These are phyloP conservation scores for Candida fluviatilis DNA, from an alignment of 805 yeast species.

Conservation along the genomic window DNA sequence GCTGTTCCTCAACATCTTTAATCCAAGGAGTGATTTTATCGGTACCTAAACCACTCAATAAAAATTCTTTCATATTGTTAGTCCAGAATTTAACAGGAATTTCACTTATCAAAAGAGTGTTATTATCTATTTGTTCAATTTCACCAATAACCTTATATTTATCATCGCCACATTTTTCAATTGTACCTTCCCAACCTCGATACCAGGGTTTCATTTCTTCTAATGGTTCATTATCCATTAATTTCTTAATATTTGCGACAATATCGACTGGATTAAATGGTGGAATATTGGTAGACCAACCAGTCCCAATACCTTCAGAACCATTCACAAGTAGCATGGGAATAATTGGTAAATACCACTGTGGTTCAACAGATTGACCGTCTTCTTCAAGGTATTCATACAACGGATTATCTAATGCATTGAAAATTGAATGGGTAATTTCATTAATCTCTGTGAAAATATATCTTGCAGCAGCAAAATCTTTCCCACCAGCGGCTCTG, in stretches of 20 bases:
- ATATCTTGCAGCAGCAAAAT: slow-evolving; percentile 97
- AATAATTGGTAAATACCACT: slow-evolving; percentile 89
- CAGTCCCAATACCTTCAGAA: slow-evolving; percentile 97
- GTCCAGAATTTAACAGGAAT: slow-evolving; percentile 94
- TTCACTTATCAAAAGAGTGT: slow-evolving; percentile 84
- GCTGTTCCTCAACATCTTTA: slow-evolving; percentile 93
- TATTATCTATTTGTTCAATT: slow-evolving; percentile 76
- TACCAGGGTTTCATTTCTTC: slow-evolving; percentile 87
- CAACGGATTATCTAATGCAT: slow-evolving; percentile 74
- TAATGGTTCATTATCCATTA: slow-evolving; percentile 71
- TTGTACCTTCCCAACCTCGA: slow-evolving; percentile 88
- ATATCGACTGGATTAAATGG: slow-evolving; percentile 84
- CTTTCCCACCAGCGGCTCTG: slow-evolving; percentile 95
- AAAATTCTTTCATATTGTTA: slow-evolving; percentile 77
- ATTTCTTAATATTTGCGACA: slow-evolving; percentile 63
- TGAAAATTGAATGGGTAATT: slow-evolving; percentile 72
- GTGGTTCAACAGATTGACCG: slow-evolving; percentile 91
- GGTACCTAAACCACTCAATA: slow-evolving; percentile 71
- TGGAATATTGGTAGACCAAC: slow-evolving; percentile 95
- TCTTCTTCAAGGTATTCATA: slow-evolving; percentile 84
- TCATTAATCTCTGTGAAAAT: slow-evolving; percentile 81
- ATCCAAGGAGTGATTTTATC: slow-evolving; percentile 82
- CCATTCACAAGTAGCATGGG: slow-evolving; percentile 97
- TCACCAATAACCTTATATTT: slow-evolving; percentile 74
- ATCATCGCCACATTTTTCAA: slow-evolving; percentile 61